These are phyloP conservation scores for Heliosperma pusillum DNA, from an alignment of 148 eudicot genomes.

Conservation along the genomic window DNA sequence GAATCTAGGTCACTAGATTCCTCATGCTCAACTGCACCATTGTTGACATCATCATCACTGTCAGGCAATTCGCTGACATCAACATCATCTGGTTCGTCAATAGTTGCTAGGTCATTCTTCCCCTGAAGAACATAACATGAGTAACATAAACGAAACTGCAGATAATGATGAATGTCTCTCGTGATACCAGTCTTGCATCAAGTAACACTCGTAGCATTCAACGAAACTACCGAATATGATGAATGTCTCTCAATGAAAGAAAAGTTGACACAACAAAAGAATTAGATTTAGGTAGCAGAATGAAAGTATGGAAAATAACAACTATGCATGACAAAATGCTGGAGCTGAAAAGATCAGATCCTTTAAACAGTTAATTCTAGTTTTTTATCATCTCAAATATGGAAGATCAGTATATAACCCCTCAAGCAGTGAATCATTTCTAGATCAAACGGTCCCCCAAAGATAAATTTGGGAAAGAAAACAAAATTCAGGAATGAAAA, in stretches of 20 bases:
- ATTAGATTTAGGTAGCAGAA: too few relatives aligned
- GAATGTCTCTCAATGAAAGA: too few relatives aligned
- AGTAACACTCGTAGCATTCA: too few relatives aligned
- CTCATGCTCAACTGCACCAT: constrained; percentile 30
- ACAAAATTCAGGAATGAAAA: background rate
- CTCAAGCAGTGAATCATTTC: too few relatives aligned
- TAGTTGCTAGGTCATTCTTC: constrained; percentile 68
- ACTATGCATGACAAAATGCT: background rate
- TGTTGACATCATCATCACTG: constrained; percentile 51
- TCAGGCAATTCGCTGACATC: constrained; percentile 42
- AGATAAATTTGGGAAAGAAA: background rate
- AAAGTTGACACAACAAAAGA: too few relatives aligned
- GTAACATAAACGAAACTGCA: background rate
- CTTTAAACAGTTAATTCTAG: background rate
- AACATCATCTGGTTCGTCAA: constrained; percentile 67
- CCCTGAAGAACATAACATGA: constrained; percentile 39
- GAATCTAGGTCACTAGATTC: constrained; percentile 64
- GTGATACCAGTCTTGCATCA: background rate
- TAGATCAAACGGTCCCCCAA: background rate
- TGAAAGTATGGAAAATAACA: too few relatives aligned
- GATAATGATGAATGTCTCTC: background rate
- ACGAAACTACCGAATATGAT: too few relatives aligned
- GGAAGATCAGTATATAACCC: background rate
- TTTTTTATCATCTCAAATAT: background rate
- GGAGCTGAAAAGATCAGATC: background rate